phyloP scores from a whole-genome alignment of 768 basidiomycete species.

The Hericium coralloides region DNA sequence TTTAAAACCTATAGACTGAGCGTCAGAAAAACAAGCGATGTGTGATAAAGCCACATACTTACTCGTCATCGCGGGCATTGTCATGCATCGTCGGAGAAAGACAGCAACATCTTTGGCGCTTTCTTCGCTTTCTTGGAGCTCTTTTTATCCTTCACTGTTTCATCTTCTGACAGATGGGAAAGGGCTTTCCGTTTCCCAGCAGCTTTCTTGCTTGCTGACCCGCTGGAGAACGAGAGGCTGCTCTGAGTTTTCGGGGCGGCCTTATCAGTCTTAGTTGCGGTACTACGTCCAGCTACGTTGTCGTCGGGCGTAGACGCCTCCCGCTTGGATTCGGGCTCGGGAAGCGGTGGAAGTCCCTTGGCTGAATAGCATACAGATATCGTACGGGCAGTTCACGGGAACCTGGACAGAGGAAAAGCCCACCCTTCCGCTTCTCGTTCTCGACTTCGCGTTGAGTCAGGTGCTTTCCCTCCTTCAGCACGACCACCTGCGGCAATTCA shows the following conservation, averaged over 20 bases:
- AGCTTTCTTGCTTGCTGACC: background rate
- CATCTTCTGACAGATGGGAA: background rate
- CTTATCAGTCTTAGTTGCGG: background rate
- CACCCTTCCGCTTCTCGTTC: constrained; percentile 68
- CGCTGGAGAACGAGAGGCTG: background rate
- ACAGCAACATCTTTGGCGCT: background rate
- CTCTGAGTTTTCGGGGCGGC: background rate
- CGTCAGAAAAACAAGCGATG: too few relatives aligned
- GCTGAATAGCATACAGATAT: background rate
- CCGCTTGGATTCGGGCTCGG: background rate
- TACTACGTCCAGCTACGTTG: background rate
- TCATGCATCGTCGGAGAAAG: background rate
- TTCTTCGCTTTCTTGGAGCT: background rate
- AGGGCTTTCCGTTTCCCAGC: background rate
- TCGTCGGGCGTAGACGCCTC: background rate
- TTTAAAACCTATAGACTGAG: too few relatives aligned
- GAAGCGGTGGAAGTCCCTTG: background rate
- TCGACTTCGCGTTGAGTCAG: constrained; percentile 70
- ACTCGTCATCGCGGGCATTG: too few relatives aligned
- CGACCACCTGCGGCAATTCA: constrained; percentile 85
- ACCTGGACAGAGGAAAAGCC: constrained; percentile 3
- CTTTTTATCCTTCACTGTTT: background rate
- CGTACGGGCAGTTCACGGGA: background rate
- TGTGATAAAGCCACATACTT: too few relatives aligned
- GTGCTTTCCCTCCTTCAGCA: constrained; percentile 84